A percentile compares a stretch with the other conserved stretches of the same genome.
Conservation (phyloP, 202 grass and related monocot genomes). For the Carex arenaria region DNA sequence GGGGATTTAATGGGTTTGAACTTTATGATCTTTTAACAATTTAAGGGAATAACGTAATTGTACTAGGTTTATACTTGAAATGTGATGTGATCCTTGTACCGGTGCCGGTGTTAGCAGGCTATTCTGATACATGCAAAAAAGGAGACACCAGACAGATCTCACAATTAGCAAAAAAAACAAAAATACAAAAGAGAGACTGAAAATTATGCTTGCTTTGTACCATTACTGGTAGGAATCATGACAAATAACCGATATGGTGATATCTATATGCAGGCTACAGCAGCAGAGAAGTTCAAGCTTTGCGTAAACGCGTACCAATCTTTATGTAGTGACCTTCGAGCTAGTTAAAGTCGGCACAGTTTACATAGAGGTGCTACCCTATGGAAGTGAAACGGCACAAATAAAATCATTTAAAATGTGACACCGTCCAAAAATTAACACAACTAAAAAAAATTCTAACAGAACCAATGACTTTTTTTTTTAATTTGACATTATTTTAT, state of each 20-base stretch:
- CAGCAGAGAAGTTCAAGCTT: slow-evolving; percentile 85
- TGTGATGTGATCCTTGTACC: neutral
- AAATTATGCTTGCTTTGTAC: neutral
- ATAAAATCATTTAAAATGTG: neutral
- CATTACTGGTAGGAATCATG: neutral
- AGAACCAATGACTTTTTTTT: neutral
- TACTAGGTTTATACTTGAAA: neutral
- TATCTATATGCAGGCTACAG: slow-evolving; percentile 38
- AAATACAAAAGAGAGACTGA: too few relatives aligned
- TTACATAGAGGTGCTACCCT: neutral
- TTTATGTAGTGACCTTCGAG: slow-evolving; percentile 50
- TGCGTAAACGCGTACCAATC: slow-evolving; percentile 77
- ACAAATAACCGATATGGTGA: slow-evolving; percentile 6
- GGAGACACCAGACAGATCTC: neutral
- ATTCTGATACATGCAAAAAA: neutral
- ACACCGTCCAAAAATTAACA: neutral
- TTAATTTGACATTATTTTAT: neutral
- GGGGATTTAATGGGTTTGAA: neutral
- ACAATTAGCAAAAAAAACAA: neutral
- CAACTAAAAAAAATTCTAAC: neutral
- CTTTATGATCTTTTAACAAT: neutral
- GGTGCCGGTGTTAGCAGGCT: neutral
- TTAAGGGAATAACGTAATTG: neutral
- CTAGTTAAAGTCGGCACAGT: slow-evolving; percentile 5
- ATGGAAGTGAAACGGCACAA: neutral